These are phyloP conservation scores for Debaryomyces sp. DNA, from an alignment of 1,139 yeast species.

Conservation along the genomic window DNA sequence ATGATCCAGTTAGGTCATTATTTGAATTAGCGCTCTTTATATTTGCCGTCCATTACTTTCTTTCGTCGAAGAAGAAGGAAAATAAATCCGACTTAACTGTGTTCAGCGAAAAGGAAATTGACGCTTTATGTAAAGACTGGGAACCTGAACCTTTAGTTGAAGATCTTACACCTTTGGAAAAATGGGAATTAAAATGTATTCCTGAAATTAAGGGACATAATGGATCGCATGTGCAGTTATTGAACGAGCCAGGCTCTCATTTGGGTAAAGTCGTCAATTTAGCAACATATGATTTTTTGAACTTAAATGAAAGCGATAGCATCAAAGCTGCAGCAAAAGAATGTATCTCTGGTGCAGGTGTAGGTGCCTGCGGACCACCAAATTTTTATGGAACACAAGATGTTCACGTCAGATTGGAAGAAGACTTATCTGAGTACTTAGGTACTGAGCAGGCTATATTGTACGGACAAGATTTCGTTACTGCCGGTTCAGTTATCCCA, in stretches of 20 bases:
- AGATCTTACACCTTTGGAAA: conserved; percentile 52
- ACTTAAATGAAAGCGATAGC: conserved; percentile 49
- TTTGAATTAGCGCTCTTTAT: conserved; percentile 76
- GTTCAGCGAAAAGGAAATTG: conserved; percentile 69
- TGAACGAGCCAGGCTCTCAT: conserved; percentile 16
- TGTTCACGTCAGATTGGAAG: conserved; percentile 81
- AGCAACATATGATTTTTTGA: conserved; percentile 64
- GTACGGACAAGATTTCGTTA: conserved; percentile 91
- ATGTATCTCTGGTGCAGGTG: conserved; percentile 75
- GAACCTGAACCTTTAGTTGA: conserved; percentile 80
- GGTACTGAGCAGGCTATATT: conserved; percentile 79
- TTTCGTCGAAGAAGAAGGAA: conserved; percentile 79
- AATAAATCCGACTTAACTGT: conserved; percentile 72
- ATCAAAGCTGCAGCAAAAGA: conserved; percentile 60
- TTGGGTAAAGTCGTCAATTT: conserved; percentile 55
- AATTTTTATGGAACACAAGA: conserved; percentile 97
- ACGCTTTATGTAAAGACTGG: conserved; percentile 89
- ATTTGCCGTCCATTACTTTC: conserved; percentile 85
- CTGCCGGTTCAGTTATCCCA: conserved; percentile 95
- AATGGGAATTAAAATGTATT: conserved; percentile 62
- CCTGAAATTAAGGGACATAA: conserved; percentile 66
- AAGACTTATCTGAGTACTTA: conserved; percentile 71
- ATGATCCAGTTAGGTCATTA: conserved; percentile 90
- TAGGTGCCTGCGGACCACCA: conserved; percentile 99
- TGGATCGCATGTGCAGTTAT: conserved; percentile 49